A percentile compares a stretch with the other conserved stretches of the same genome.
Conservation (phyloP, 768 basidiomycete genomes). For the Ephemerocybe angulata region DNA sequence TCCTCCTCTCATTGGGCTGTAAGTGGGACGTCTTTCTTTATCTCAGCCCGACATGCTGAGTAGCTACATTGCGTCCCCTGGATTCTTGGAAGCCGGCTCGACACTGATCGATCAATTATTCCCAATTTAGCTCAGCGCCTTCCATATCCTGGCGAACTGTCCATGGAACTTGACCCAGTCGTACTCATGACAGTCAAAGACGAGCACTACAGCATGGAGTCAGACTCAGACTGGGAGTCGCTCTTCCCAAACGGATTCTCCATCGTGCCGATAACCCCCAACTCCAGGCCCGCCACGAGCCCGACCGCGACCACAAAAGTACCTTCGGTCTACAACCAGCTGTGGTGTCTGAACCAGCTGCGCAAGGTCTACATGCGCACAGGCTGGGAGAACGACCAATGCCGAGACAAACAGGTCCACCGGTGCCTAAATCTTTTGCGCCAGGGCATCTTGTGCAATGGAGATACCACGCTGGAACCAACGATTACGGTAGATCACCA, state of each 20-base stretch:
- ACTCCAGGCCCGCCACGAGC: not conserved
- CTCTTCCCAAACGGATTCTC: constrained; percentile 9
- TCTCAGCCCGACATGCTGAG: not conserved
- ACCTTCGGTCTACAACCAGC: constrained; percentile 13
- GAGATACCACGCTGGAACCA: constrained; percentile 13
- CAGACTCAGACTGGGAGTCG: constrained; percentile 8
- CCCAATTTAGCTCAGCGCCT: constrained; percentile 1
- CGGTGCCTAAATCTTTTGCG: constrained; percentile 13
- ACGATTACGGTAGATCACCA: not conserved
- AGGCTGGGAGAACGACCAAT: constrained; percentile 6
- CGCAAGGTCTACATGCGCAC: constrained; percentile 10
- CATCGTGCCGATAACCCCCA: not conserved
- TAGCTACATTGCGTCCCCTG: not conserved
- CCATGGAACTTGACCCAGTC: constrained; percentile 2
- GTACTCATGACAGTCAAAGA: constrained; percentile 2
- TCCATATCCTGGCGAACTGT: constrained; percentile 5
- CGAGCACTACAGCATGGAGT: constrained; percentile 10
- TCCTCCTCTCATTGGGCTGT: not conserved
- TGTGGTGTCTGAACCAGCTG: constrained; percentile 14
- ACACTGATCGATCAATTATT: not conserved
- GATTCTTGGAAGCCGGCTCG: not conserved
- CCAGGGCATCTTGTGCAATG: constrained; percentile 13
- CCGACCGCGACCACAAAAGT: not conserved
- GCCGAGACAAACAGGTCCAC: constrained; percentile 5
- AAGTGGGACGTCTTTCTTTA: not conserved